These are phyloP conservation scores for Yamadazyma nakazawae DNA, from an alignment of 805 yeast species.

Conservation along the genomic window DNA sequence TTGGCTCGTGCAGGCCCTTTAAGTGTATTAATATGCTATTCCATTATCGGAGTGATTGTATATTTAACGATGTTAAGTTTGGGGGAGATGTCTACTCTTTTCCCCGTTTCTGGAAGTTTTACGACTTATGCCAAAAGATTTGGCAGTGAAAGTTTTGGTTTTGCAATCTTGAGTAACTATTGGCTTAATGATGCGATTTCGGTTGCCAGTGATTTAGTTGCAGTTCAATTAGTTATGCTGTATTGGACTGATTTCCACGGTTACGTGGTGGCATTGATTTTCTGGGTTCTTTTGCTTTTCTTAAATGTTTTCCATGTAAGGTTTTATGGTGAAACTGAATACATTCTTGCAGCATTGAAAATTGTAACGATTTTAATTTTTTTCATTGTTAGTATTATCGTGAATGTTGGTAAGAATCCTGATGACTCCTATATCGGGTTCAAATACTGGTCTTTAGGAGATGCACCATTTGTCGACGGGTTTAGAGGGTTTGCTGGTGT, in stretches of 20 bases:
- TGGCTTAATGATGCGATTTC: conserved; percentile 52
- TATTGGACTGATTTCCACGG: conserved; percentile 50
- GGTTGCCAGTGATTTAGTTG: conserved; percentile 48
- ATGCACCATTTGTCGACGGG: conserved; percentile 52
- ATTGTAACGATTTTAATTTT: conserved; percentile 55
- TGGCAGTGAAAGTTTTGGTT: conserved; percentile 50
- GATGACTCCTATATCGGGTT: conserved; percentile 39
- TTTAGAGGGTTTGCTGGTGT: conserved; percentile 50
- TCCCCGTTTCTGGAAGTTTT: conserved; percentile 56
- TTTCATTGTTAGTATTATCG: conserved; percentile 53
- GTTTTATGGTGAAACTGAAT: conserved; percentile 42
- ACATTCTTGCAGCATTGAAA: conserved; percentile 36
- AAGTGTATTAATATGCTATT: conserved; percentile 30
- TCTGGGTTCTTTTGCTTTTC: conserved; percentile 49
- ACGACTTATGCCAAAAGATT: conserved; percentile 48
- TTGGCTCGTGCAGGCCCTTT: conserved; percentile 34
- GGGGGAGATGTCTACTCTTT: conserved; percentile 55
- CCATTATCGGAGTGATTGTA: conserved; percentile 41
- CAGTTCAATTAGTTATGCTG: conserved; percentile 42
- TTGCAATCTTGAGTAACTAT: conserved; percentile 48
- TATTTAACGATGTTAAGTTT: conserved; percentile 51
- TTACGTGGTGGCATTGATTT: conserved; percentile 50
- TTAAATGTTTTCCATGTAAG: conserved; percentile 39
- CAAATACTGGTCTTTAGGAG: conserved; percentile 45
- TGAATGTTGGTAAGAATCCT: conserved; percentile 56